Evolutionary conservation across 179 eudicot species (phyloP).

Genomic region (Nepenthes alata): DNA sequence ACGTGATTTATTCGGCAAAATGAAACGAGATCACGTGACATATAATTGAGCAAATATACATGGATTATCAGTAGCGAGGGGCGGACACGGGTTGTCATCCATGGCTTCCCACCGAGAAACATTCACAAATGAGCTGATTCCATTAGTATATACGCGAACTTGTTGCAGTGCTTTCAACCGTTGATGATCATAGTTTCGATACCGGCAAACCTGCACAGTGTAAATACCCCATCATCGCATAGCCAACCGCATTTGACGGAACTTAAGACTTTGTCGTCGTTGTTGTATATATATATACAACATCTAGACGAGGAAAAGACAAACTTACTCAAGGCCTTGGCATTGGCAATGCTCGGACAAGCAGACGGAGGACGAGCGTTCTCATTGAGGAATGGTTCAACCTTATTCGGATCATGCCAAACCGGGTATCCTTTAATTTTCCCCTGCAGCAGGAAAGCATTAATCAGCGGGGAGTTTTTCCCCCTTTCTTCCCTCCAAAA

Average conservation of each 20-base stretch:
- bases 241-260: too few species aligned
- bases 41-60: slow-evolving; percentile 5
- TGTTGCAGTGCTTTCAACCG: not conserved
- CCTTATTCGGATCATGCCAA: slow-evolving; percentile 65
- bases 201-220: slow-evolving; percentile 14
- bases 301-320: not conserved
- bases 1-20: slow-evolving; percentile 5
- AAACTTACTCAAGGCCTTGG: slow-evolving; percentile 56
- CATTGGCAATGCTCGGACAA: slow-evolving; percentile 87
- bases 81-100: too few species aligned
- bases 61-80: slow-evolving; percentile 6
- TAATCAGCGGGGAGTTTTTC: not conserved
- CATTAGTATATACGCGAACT: not conserved
- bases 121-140: too few species aligned
- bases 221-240: too few species aligned
- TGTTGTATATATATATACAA: too few species aligned
- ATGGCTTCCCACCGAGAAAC: too few species aligned
- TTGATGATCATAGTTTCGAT: slow-evolving; percentile 20
- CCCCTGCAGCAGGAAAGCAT: slow-evolving; percentile 34
- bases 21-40: not conserved
- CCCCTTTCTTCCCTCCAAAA: too few species aligned
- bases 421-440: slow-evolving; percentile 80
- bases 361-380: slow-evolving; percentile 75
- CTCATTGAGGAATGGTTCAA: slow-evolving; percentile 69
- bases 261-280: too few species aligned